Conservation (phyloP, 2,329 filamentous ascomycete genomes). For the Penicillium rolfsii region DNA sequence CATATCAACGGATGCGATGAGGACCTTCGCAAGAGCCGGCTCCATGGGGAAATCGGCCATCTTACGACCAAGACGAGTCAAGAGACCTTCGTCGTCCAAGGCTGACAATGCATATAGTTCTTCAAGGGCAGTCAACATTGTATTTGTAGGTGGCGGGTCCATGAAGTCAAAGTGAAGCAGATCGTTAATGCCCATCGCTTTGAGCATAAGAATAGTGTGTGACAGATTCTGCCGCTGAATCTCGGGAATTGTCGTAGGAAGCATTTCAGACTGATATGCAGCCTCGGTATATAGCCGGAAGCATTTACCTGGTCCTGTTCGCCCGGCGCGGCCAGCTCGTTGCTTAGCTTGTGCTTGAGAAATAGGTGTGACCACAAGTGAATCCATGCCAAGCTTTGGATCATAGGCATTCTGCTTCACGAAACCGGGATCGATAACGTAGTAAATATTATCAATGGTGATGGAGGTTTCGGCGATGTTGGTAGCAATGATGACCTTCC, state of each 20-base stretch:
- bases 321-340: conserved; percentile 84
- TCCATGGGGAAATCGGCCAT: conserved; percentile 99
- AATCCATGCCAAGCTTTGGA: conserved; percentile 96
- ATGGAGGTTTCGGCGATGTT: conserved; percentile 98
- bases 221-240: conserved; percentile 94
- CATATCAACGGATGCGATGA: conserved; percentile 85
- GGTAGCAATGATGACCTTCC: conserved; percentile 96
- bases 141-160: conserved; percentile 96
- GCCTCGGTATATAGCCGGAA: conserved; percentile 95
- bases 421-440: conserved; percentile 95
- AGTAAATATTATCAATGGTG: conserved; percentile 97
- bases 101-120: conserved; percentile 91
- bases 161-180: conserved; percentile 97
- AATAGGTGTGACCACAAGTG: conserved; percentile 91
- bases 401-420: conserved; percentile 98
- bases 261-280: conserved; percentile 94
- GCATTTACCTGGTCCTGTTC: conserved; percentile 94
- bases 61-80: conserved; percentile 88
- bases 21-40: conserved; percentile 82
- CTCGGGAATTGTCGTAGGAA: conserved; percentile 92
- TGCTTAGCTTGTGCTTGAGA: conserved; percentile 97
- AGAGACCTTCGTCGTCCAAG: conserved; percentile 89
- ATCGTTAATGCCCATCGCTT: conserved; percentile 99
- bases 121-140: conserved; percentile 94
- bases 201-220: conserved; percentile 93